Conservation (phyloP, 1,139 yeast genomes). For the Yamadazyma diospyri region DNA sequence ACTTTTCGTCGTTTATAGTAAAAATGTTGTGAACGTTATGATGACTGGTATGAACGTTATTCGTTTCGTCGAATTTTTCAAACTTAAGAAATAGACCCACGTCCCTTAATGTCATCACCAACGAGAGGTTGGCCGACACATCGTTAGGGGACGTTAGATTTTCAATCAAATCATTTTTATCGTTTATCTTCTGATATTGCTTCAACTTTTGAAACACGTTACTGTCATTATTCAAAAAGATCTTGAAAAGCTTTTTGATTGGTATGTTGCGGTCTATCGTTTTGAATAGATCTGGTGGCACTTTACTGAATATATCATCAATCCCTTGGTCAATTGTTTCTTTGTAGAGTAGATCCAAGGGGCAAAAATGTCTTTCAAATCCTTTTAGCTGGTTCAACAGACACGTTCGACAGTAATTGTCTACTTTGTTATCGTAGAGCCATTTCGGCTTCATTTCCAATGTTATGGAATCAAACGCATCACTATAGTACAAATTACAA, state of each 20-base stretch:
- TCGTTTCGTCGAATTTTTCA: slow-evolving; percentile 29
- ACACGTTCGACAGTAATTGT: slow-evolving; percentile 45
- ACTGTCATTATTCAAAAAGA: slow-evolving; percentile 26
- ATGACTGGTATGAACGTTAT: slow-evolving; percentile 32
- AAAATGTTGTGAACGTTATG: slow-evolving; percentile 32
- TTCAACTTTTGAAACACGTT: slow-evolving; percentile 39
- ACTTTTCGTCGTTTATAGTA: slow-evolving; percentile 23
- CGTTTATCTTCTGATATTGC: slow-evolving; percentile 33
- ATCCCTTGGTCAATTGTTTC: slow-evolving; percentile 33
- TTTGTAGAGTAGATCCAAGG: slow-evolving; percentile 36
- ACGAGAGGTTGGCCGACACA: slow-evolving; percentile 41
- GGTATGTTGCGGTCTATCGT: slow-evolving; percentile 27
- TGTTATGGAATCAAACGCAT: slow-evolving; percentile 26
- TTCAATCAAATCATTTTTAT: slow-evolving; percentile 32
- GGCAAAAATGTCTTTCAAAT: slow-evolving; percentile 40
- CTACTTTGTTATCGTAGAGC: slow-evolving; percentile 38
- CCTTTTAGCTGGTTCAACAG: slow-evolving; percentile 37
- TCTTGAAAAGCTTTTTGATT: slow-evolving; percentile 23
- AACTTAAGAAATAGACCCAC: slow-evolving; percentile 48
- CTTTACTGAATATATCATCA: slow-evolving; percentile 29
- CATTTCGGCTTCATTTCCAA: slow-evolving; percentile 48
- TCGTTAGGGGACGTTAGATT: slow-evolving; percentile 36
- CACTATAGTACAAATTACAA: slow-evolving; percentile 30
- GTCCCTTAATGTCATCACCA: slow-evolving; percentile 56
- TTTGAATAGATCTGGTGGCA: slow-evolving; percentile 22